Conservation (phyloP, 208 protist genomes). For the Herpetomonas tarakana region DNA sequence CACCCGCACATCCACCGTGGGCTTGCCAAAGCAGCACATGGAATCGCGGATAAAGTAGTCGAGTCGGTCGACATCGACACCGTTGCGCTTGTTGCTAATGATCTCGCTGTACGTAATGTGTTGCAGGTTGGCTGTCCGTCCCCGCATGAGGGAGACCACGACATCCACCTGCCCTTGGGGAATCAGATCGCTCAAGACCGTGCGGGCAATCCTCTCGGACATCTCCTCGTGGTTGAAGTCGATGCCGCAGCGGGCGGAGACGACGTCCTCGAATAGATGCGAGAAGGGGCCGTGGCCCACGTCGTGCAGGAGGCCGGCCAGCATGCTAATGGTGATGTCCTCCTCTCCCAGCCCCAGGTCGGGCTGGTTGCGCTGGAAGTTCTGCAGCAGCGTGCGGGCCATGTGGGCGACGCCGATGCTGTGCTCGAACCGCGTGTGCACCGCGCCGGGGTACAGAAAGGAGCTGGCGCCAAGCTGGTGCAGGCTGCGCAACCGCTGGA, state of each 20-base stretch:
- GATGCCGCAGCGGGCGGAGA: conserved; percentile 54
- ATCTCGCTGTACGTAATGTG: conserved; percentile 65
- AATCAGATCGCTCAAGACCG: conserved; percentile 39
- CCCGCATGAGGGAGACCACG: conserved; percentile 68
- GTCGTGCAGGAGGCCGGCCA: conserved; percentile 96
- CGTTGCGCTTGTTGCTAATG: conserved; percentile 91
- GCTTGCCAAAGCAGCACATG: conserved; percentile 88
- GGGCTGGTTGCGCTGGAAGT: conserved; percentile 81
- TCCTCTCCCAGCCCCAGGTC: conserved; percentile 86
- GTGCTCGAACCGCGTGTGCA: conserved; percentile 97
- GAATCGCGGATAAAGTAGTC: conserved; percentile 97
- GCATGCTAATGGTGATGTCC: conserved; percentile 83
- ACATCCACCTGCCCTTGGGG: conserved; percentile 48
- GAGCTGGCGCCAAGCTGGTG: conserved; percentile 94
- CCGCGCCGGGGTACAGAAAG: conserved; percentile 94
- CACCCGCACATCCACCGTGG: conserved; percentile 82
- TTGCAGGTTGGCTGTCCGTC: conserved; percentile 13
- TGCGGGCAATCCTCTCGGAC: conserved; percentile 69
- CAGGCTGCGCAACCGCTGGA: conserved; percentile 94
- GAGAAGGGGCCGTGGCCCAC: conserved; percentile 96
- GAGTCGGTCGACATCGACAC: conserved; percentile 96
- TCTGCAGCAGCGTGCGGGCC: conserved; percentile 75
- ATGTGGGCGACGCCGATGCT: conserved; percentile 95
- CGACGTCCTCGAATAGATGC: conserved; percentile 95
- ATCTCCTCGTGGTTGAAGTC: conserved; percentile 84